These are phyloP conservation scores for Termitomyces sp. DNA, from an alignment of 768 basidiomycete species.

Conservation along the genomic window DNA sequence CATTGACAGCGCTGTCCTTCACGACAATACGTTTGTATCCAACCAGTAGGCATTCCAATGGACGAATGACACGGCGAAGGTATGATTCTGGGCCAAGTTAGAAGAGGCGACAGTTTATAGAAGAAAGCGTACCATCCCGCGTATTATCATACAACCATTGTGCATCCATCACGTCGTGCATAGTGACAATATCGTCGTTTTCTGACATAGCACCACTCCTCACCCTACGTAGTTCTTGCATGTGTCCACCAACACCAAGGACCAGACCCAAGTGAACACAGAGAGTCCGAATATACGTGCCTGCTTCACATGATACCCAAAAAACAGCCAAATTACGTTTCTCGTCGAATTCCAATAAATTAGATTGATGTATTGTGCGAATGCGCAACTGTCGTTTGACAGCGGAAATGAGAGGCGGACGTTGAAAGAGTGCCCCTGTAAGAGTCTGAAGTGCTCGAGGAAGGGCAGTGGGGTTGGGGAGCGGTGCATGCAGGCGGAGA, in stretches of 20 bases:
- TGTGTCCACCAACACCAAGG: conserved; percentile 97
- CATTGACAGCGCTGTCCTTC: conserved; percentile 98
- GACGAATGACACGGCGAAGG: conserved; percentile 90
- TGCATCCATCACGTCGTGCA: conserved; percentile 99
- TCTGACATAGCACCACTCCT: conserved; percentile 95
- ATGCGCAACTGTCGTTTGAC: conserved; percentile 98
- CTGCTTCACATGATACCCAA: conserved; percentile 98
- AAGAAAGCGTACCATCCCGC: conserved; percentile 69
- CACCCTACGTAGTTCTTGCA: conserved; percentile 97
- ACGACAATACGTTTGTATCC: conserved; percentile 99
- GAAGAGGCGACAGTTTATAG: not conserved
- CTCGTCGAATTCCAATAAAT: conserved; percentile 94
- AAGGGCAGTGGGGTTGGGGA: conserved; percentile 80
- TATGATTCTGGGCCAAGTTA: conserved; percentile 70
- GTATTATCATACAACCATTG: conserved; percentile 99
- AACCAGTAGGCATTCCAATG: conserved; percentile 88
- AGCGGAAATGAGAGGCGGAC: conserved; percentile 97
- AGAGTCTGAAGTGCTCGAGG: conserved; percentile 94
- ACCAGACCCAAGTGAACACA: conserved; percentile 96
- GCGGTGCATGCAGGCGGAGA: conserved; percentile 81
- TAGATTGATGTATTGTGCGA: conserved; percentile 95
- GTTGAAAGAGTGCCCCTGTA: conserved; percentile 97
- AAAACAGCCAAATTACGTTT: conserved; percentile 95
- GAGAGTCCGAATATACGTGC: conserved; percentile 93
- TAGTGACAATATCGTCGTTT: conserved; percentile 97